Evolutionary conservation across 768 basidiomycete species (phyloP).

Genomic region (Auriculariales sp.): DNA sequence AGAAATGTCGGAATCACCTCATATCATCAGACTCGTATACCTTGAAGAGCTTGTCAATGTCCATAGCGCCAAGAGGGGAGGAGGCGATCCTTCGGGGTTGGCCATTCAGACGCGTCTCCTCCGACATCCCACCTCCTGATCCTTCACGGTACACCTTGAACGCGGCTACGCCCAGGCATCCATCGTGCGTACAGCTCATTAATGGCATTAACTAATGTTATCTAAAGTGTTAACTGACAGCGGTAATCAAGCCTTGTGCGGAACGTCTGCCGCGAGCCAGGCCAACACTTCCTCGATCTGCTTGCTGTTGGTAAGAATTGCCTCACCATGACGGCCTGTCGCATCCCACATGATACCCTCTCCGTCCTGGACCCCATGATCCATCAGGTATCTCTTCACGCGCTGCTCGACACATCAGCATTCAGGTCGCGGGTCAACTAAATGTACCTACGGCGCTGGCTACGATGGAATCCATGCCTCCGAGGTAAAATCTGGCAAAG

Average conservation of each 20-base stretch:
- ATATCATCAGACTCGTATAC: conserved; percentile 2
- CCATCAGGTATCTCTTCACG: neutral
- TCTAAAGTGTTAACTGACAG: too few species aligned
- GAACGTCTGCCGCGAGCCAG: too few species aligned
- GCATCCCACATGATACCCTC: neutral
- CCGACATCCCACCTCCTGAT: too few species aligned
- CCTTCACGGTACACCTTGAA: too few species aligned
- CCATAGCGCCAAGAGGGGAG: conserved; percentile 9
- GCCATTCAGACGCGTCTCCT: too few species aligned
- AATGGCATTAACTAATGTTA: too few species aligned
- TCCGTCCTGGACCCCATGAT: neutral
- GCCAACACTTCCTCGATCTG: neutral
- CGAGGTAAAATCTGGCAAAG: conserved; percentile 61
- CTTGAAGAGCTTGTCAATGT: conserved; percentile 17
- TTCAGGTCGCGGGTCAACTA: too few species aligned
- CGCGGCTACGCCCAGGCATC: too few species aligned
- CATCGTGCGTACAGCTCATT: too few species aligned
- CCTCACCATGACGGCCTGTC: neutral
- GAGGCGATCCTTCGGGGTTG: too few species aligned
- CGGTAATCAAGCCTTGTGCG: too few species aligned
- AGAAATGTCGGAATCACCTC: neutral
- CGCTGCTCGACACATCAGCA: too few species aligned
- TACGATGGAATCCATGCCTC: conserved; percentile 72
- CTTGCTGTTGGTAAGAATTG: neutral
- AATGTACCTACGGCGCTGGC: conserved; percentile 7